These are phyloP conservation scores for Baorangia bicolor DNA, from an alignment of 768 basidiomycete species.

Conservation along the genomic window DNA sequence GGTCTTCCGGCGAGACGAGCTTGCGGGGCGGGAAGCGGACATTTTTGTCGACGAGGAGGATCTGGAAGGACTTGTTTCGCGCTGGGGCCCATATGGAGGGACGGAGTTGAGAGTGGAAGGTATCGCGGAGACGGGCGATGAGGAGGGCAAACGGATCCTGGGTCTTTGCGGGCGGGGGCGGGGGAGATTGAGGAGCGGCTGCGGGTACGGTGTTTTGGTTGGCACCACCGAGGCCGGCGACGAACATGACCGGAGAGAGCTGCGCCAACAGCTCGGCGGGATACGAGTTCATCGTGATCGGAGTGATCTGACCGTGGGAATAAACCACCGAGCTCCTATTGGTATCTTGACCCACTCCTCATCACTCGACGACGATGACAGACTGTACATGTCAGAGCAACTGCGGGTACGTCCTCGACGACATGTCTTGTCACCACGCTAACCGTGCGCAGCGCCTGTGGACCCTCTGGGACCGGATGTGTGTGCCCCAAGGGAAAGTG, in stretches of 20 bases:
- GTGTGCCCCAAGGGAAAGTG: conserved; percentile 32
- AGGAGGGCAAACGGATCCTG: conserved; percentile 67
- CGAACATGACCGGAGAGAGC: conserved; percentile 91
- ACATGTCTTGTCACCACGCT: too few species aligned
- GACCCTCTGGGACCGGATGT: conserved; percentile 32
- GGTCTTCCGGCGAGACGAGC: conserved; percentile 55
- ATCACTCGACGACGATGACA: conserved; percentile 17
- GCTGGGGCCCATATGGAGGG: conserved; percentile 72
- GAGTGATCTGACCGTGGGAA: conserved; percentile 2
- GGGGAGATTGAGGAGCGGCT: not conserved
- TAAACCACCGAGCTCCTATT: not conserved
- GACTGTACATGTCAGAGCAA: conserved; percentile 30
- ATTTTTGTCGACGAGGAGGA: conserved; percentile 80
- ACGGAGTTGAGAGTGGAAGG: conserved; percentile 61
- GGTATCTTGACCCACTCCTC: too few species aligned
- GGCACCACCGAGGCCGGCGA: conserved; percentile 62
- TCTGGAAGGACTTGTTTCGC: conserved; percentile 72
- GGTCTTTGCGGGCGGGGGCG: conserved; percentile 31
- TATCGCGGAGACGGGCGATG: conserved; percentile 60
- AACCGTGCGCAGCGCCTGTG: conserved; percentile 27
- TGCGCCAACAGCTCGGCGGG: conserved; percentile 88
- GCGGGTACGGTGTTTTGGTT: not conserved
- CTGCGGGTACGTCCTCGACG: conserved; percentile 25
- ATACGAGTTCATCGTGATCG: conserved; percentile 79
- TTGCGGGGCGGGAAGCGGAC: conserved; percentile 89